Conservation (phyloP, 164 flowering plant species). For the Houttuynia cordata region DNA sequence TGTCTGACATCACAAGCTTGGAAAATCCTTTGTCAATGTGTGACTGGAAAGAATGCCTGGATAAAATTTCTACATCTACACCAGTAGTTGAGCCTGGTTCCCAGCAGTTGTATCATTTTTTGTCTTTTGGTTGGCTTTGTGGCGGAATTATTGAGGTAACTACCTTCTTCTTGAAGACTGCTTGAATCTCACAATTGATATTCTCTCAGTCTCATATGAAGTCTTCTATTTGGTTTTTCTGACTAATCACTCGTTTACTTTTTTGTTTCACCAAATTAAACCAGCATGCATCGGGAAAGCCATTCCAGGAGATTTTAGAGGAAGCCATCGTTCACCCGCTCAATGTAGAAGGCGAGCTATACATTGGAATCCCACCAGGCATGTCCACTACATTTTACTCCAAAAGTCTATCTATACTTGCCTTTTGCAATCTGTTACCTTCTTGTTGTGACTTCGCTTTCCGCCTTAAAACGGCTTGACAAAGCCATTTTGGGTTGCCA, state of each 20-base stretch:
- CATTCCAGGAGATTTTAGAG: slow-evolving; percentile 86
- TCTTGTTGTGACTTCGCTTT: no score
- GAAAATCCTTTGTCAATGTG: slow-evolving; percentile 55
- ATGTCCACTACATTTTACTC: slow-evolving; percentile 2
- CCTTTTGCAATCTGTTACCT: no score
- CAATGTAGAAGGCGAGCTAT: slow-evolving; percentile 75
- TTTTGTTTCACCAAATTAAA: no score
- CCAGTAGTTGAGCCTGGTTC: slow-evolving; percentile 84
- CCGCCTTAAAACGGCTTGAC: no score
- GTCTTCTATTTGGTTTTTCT: no score
- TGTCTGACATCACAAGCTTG: slow-evolving; percentile 27
- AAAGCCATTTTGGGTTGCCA: no score
- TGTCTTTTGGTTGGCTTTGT: slow-evolving; percentile 93
- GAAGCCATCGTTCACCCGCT: slow-evolving; percentile 78
- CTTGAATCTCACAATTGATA: no score
- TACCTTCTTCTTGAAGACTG: neutral
- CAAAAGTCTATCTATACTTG: neutral
- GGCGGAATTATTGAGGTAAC: slow-evolving; percentile 94
- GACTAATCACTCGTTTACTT: no score
- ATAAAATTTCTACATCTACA: slow-evolving; percentile 33
- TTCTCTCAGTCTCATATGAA: no score
- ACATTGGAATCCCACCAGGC: slow-evolving; percentile 97
- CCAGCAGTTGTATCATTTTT: slow-evolving; percentile 72
- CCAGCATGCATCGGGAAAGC: slow-evolving; percentile 89
- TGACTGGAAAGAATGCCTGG: slow-evolving; percentile 78